Evolutionary conservation across 768 basidiomycete species (phyloP), one percentile per base, ranked within the genome.

Genomic region (Phylloporus scabripes): DNA sequence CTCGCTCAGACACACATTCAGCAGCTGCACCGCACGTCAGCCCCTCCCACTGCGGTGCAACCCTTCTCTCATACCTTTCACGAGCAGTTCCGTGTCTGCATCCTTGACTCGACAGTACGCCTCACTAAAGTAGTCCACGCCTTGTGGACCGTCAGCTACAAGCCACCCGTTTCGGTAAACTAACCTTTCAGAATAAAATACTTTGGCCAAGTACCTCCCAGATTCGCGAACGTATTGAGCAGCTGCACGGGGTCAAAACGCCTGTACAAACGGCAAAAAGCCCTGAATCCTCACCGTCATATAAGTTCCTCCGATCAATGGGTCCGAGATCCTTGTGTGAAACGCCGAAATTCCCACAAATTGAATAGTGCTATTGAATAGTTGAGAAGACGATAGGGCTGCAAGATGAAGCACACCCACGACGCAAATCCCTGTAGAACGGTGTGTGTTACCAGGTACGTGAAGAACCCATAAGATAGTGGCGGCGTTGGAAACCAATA

Each of bases 311-410:
- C 96, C 96, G 46, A 99, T 96, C 11, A 96, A 62, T 0, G 96
- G 96, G 63, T 99, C 96, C 0, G 96, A 92, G 32, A 99, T 84
- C 46, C 87, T 82, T 3, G 93, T 97, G 60, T 98, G 96, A 78
- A 98, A 99, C 3, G 96, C 96, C n/a, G 93, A 91, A 53, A 98
- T 92, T 8, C 96, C 93, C 17, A 97, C 95, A 62, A 98, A 99
- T 67, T 99, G 95, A n/a, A 98, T 85, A 5, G 95, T 97, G 40
- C 95, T 95, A 50, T 24, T 3, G 39, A 47, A 18, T 23, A 53
- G 49, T 45, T 50, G 51, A 45, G 40, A 43, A 39, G 26, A 44
- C 3, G 11, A 17, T 43, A 12, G 2, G 17, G n/a, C n/a, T 14
- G 18, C 18, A 40, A 17, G 23, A n/a, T 31, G 20, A 47, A 43